Evolutionary conservation across 257 asterid genomes (phyloP), one percentile per base, ranked within the genome.

Genomic region (Ballota nigra): DNA sequence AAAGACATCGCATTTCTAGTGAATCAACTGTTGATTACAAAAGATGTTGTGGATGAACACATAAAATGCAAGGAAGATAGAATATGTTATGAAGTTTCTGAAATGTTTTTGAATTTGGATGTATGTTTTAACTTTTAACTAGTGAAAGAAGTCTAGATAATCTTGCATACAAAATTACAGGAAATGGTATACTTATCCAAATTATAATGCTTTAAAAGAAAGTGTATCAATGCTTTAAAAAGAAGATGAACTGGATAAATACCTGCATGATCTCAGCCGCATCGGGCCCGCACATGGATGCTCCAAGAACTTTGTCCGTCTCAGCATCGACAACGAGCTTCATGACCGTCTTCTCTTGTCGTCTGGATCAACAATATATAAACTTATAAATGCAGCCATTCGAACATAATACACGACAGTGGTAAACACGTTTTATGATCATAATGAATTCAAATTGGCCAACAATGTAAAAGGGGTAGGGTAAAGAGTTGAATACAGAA

Each of bases 251-350:
- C 4, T 4, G 34, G 47, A 26, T 8, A 6, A 12, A 71, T 77
- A 89, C 98, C 98, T 93, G 96, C 92, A 94, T 89, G 76, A 91
- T 91, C 82, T 94, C 99, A 60, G 98, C 86, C 63, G 99, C 96
- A 79, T 94, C 98, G 11, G 99, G 91, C 68, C 99, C 99, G 63
- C 97, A 91, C 98, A 94, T 91, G 80, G 99, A 86, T 73, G 98
- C 99, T 72, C 98, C 99, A 58, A 94, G 79, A 81, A 94, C 98
- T 80, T 86, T 91, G 72, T 94, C 99, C 0, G 89, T 88, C 84
- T 86, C 87, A 57, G 86, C 85, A 53, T 94, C 97, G 36, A 91
- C 98, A 22, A 91, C 64, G 68, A 94, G 99, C 83, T 94, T 94
- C 97, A 91, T 91, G 40, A 91, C 66, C 7, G 98, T 79, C 77